Evolutionary conservation across 306 rosid genomes (phyloP), one percentile per base, ranked within the genome.

Genomic region (Rubus idaeus): DNA sequence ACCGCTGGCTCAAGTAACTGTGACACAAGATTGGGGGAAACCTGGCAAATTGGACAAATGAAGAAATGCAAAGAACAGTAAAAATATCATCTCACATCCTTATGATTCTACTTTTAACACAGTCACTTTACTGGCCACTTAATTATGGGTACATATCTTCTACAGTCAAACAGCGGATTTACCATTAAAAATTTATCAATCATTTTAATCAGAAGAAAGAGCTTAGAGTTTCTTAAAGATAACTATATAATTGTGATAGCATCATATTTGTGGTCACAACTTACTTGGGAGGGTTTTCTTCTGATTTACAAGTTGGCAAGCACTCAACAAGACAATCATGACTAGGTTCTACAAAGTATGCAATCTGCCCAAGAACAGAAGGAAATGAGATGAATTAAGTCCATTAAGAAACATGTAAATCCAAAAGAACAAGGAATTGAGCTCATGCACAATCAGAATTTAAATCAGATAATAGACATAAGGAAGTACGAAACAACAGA

Each of bases 261-360:
- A 57, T 55, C 42, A 21, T 42, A 35, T 47, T 20, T 63, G 17
- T 30, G 35, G 11, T 42, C 40, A 18, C 30, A 21, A 86, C 97
- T 89, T 80, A 95, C 99, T 88, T 95, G 71, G 99, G 89, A 78
- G 97, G 98, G 62, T 92, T 83, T 18, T 68, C 76, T 44, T 87
- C 96, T 12, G 99, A 92, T 84, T 87, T 87, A 90, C 99, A 92
- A 46, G 97, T 90, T 51, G 93, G 96, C 79, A 95, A 82, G 85
- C 99, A 92, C 74, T 95, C 93, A 41, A 92, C 93, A 37, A 92
- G 78, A 83, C 99, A 95, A 56, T 90, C 94, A 58, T 89, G 92
- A 68, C 85, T 86, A 4, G 98, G 98, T 80, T 92, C 97, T 75
- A 95, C 40, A 42, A 95, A 95, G 82, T 86, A 92, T 7, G 97